A percentile compares a stretch with the other conserved stretches of the same genome.
These are phyloP conservation scores for Leccinum subspadiceum DNA, from an alignment of 1,284 basidiomycete species.

Conservation along the genomic window DNA sequence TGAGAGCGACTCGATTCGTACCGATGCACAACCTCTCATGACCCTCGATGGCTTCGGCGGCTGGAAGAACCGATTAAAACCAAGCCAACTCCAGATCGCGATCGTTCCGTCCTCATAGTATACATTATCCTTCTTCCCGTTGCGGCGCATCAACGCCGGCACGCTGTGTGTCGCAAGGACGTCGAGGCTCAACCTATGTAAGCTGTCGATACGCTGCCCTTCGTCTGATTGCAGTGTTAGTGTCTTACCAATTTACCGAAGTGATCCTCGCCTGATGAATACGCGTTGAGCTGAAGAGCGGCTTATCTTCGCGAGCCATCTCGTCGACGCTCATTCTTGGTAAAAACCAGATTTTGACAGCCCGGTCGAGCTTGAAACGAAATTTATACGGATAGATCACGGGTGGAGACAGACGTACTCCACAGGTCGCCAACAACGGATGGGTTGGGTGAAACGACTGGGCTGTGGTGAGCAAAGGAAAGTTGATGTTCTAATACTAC, in stretches of 20 bases:
- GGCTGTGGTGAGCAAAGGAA: constrained; percentile 8
- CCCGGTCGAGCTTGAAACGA: constrained; percentile 57
- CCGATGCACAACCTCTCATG: constrained; percentile 58
- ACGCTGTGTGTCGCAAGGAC: constrained; percentile 60
- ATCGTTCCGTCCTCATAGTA: constrained; percentile 51
- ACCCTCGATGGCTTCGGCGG: constrained; percentile 37
- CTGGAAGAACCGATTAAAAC: constrained; percentile 62
- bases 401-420: constrained; percentile 43
- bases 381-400: constrained; percentile 7
- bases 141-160: constrained; percentile 51
- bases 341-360: constrained; percentile 69
- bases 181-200: constrained; percentile 56
- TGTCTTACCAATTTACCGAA: constrained; percentile 57
- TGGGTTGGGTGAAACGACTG: constrained; percentile 64
- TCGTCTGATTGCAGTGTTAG: not conserved
- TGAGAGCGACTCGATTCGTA: constrained; percentile 35
- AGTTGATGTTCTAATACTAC: constrained; percentile 20
- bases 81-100: constrained; percentile 65
- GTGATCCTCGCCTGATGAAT: constrained; percentile 66
- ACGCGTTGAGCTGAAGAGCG: constrained; percentile 62
- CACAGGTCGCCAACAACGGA: constrained; percentile 71
- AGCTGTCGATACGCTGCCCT: not conserved
- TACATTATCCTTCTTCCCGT: constrained; percentile 31
- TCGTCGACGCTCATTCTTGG: constrained; percentile 33
- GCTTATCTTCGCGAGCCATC: constrained; percentile 66